Percentiles rank a stretch among this genome's conserved stretches.
Conservation (phyloP, 2,329 filamentous ascomycete genomes). For the Beauveria scarabaeidicola region DNA sequence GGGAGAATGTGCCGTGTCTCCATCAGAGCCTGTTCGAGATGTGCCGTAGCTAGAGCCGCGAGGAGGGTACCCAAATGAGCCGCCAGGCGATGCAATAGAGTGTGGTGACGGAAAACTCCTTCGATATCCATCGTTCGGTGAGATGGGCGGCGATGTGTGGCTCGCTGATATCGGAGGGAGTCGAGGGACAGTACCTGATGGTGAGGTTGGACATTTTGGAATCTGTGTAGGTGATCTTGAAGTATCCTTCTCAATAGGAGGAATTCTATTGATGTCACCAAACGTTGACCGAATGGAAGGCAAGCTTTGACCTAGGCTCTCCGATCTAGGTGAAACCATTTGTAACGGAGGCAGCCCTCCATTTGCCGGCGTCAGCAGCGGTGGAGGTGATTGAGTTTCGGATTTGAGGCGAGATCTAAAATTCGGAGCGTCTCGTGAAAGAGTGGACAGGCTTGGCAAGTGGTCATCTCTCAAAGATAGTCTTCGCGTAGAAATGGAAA, state of each 20-base stretch:
- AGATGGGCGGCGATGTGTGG: constrained; percentile 38
- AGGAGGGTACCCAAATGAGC: constrained; percentile 29
- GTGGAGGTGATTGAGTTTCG: constrained; percentile 17
- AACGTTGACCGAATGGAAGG: constrained; percentile 32
- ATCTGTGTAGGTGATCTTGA: constrained; percentile 17
- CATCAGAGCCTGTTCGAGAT: neutral
- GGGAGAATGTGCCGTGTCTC: neutral
- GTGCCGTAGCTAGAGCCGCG: neutral
- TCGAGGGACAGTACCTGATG: constrained; percentile 24
- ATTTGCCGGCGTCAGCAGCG: constrained; percentile 17
- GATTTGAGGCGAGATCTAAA: constrained; percentile 12
- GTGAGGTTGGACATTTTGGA: constrained; percentile 26
- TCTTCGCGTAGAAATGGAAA: constrained; percentile 12
- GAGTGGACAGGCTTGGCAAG: constrained; percentile 11
- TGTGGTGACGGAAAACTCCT: constrained; percentile 40
- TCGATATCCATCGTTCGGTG: constrained; percentile 38
- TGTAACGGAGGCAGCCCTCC: constrained; percentile 30
- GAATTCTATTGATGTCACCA: constrained; percentile 25
- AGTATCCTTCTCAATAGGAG: constrained; percentile 25
- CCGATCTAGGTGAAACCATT: constrained; percentile 27
- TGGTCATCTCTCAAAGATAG: constrained; percentile 28
- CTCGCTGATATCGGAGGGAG: constrained; percentile 23
- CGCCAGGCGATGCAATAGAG: constrained; percentile 27
- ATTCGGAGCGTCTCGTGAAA: constrained; percentile 4
- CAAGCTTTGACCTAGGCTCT: constrained; percentile 27